Evolutionary conservation across 495 filamentous ascomycete genomes (phyloP).

Genomic region (Venustampulla echinocandica): DNA sequence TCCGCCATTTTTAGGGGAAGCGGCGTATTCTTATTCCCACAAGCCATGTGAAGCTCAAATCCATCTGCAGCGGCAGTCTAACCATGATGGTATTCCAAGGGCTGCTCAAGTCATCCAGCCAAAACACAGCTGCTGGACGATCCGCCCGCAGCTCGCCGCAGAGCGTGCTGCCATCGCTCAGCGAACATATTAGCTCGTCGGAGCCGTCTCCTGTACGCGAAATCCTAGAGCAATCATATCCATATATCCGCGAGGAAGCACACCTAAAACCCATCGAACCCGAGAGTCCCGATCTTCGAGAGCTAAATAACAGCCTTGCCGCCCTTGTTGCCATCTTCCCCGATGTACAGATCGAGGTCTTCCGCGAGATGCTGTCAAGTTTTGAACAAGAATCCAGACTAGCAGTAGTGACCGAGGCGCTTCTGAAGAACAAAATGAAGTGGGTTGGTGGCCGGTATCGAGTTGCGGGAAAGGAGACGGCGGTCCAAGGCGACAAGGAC

Average conservation of each 20-base stretch:
- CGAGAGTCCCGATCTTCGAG: constrained; percentile 52
- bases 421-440: constrained; percentile 66
- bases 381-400: constrained; percentile 78
- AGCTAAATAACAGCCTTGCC: constrained; percentile 67
- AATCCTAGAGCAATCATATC: constrained; percentile 26
- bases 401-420: constrained; percentile 73
- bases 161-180: constrained; percentile 3
- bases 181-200: constrained; percentile 8
- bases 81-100: constrained; percentile 23
- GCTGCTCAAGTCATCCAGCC: constrained; percentile 19
- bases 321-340: constrained; percentile 73
- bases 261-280: constrained; percentile 31
- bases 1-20: no score
- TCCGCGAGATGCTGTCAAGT: constrained; percentile 75
- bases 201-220: constrained; percentile 7
- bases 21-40: no score
- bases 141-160: constrained; percentile 1
- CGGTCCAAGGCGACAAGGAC: constrained; percentile 2
- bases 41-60: constrained; percentile 6
- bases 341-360: constrained; percentile 80
- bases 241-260: constrained; percentile 38
- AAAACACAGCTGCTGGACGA: constrained; percentile 10
- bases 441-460: constrained; percentile 72
- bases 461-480: constrained; percentile 28
- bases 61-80: constrained; percentile 9